phyloP scores from a whole-genome alignment of 371 early-diverging fungal genomes.

The Mortierella sp. region DNA sequence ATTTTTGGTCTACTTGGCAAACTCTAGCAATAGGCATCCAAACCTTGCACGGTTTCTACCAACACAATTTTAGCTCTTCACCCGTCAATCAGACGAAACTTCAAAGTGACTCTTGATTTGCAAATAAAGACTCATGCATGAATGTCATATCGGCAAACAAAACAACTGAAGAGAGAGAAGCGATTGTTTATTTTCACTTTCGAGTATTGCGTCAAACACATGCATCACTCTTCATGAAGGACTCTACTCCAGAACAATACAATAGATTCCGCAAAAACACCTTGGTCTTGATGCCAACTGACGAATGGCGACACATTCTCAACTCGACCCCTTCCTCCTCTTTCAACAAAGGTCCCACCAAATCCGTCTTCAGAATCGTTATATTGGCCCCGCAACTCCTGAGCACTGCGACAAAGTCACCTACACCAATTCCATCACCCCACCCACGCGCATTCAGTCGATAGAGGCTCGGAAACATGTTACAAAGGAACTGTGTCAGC shows the following conservation, averaged over 20 bases:
- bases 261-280: background rate
- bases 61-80: no score
- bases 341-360: background rate
- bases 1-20: no score
- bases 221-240: background rate
- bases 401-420: background rate
- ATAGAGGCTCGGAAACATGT: background rate
- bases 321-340: background rate
- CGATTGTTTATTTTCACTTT: no score
- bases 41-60: no score
- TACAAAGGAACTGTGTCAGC: background rate
- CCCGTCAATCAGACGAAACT: no score
- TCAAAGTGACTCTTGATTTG: no score
- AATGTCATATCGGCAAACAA: no score
- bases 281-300: background rate
- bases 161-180: no score
- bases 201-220: no score
- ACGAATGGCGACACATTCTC: background rate
- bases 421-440: background rate
- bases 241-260: background rate
- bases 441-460: background rate
- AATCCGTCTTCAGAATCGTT: background rate
- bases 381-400: background rate
- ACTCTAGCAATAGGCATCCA: no score
- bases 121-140: no score